Evolutionary conservation across 2,329 filamentous ascomycete species (phyloP), one percentile per base, ranked within the genome.

Genomic region (Phialophora verrucosa): DNA sequence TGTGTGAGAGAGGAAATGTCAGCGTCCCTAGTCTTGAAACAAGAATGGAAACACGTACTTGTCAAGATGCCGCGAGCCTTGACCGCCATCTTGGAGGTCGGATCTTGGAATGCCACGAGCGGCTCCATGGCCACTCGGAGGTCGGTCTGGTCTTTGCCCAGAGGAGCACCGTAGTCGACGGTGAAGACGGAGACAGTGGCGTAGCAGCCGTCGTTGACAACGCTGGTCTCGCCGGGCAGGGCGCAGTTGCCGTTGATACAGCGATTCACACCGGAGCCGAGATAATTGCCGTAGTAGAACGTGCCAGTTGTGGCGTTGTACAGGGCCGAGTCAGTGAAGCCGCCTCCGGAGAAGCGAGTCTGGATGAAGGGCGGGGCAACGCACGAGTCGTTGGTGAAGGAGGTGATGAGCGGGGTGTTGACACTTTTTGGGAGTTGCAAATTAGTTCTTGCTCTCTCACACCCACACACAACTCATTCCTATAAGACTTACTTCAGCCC

Each of bases 231-330:
- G 0, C 83, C 82, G 0, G 82, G 81, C 17, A 85, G 72, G 6
- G 73, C 74, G 71, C 82, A 84, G 62, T 85, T 80, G 0, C 83
- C 84, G 55, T 85, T 84, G 68, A 84, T 81, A 63, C 83, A 84
- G 1, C 75, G 72, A 59, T 85, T 85, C 1, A 82, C 75, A 1
- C 81, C 83, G 0, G 76, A 76, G 4, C 75, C 77, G 35, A 76
- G 75, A 23, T 80, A 75, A 60, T 79, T 79, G 0, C 73, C 78
- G 72, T 77, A 82, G 68, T 76, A 17, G 68, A 85, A 85, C 0
- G 80, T 75, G 0, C 80, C 79, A 2, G 79, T 79, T 1, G 78
- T 76, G 3, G 76, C 73, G 60, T 84, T 80, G 59, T 76, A 81
- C 0, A 81, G 78, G 0, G 82, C 83, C 12, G 76, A 76, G 59